These are phyloP conservation scores for Aspergillus calidoustus DNA, from an alignment of 2,329 filamentous ascomycete genomes.

Conservation along the genomic window DNA sequence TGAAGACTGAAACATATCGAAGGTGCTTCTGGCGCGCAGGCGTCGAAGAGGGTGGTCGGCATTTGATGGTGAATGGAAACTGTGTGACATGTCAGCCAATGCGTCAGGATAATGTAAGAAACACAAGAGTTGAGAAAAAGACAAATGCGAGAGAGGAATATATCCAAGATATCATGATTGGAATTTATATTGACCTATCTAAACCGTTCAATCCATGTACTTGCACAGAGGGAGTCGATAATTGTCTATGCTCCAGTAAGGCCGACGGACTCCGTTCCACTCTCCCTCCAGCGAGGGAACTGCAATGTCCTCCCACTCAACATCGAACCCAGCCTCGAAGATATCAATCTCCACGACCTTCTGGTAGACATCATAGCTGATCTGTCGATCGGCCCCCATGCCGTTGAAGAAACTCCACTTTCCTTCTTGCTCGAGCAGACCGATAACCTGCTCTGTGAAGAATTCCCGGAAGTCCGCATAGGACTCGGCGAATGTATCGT, in stretches of 20 bases:
- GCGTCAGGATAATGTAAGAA: too few species aligned
- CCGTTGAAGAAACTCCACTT: conserved; percentile 71
- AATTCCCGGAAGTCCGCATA: conserved; percentile 84
- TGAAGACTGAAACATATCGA: too few species aligned
- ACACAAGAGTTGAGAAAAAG: background rate
- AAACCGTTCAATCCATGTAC: conserved; percentile 37
- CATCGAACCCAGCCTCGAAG: conserved; percentile 84
- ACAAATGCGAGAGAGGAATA: background rate
- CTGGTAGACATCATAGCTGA: conserved; percentile 96
- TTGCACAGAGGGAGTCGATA: conserved; percentile 52
- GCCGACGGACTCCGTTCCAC: conserved; percentile 85
- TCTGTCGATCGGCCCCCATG: conserved; percentile 85
- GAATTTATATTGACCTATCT: background rate
- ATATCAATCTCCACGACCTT: conserved; percentile 91
- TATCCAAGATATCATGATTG: background rate
- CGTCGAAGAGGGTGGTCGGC: too few species aligned
- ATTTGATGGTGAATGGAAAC: too few species aligned
- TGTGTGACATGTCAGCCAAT: background rate
- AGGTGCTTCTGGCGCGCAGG: too few species aligned
- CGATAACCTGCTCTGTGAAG: conserved; percentile 85
- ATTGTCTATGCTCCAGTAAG: conserved; percentile 83
- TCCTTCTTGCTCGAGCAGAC: conserved; percentile 64
- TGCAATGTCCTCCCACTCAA: conserved; percentile 79
- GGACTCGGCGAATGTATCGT: conserved; percentile 96
- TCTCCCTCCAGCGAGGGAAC: conserved; percentile 77